Conservation (phyloP, 2,329 filamentous ascomycete species). For the Calonectria ilicicola region DNA sequence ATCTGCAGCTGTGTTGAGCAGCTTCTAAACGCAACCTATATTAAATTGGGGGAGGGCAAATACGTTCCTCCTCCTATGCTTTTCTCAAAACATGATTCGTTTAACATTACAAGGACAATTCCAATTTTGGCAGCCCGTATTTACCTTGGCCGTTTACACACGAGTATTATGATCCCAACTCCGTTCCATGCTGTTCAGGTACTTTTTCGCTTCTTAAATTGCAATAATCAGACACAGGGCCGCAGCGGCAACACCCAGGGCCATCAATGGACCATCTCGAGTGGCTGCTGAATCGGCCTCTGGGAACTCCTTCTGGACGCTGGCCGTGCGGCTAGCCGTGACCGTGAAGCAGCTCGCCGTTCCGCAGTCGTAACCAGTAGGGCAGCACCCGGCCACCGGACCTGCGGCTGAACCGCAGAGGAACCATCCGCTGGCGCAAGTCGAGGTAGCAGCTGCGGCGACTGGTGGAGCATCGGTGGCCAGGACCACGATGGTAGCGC, state of each 20-base stretch:
- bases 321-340: constrained; percentile 64
- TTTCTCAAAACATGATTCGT: constrained; percentile 16
- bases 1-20: neutral
- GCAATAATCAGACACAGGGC: constrained; percentile 15
- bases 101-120: neutral
- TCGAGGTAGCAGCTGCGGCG: constrained; percentile 49
- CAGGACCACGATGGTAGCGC: constrained; percentile 78
- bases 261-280: constrained; percentile 17
- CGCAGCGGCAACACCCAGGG: constrained; percentile 20
- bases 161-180: constrained; percentile 4
- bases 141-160: neutral
- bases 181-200: constrained; percentile 17
- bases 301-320: constrained; percentile 67
- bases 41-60: neutral
- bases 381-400: constrained; percentile 86
- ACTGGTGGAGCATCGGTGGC: constrained; percentile 59
- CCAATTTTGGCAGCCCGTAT: neutral
- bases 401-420: constrained; percentile 70
- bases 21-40: constrained; percentile 1
- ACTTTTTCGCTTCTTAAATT: neutral
- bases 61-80: neutral
- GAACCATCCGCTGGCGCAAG: constrained; percentile 85
- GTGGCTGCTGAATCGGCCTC: constrained; percentile 20
- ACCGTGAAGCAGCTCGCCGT: constrained; percentile 75
- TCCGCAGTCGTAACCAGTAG: constrained; percentile 80